These are phyloP conservation scores for Trichoderma sp. DNA, from an alignment of 2,329 filamentous ascomycete genomes.

Conservation along the genomic window DNA sequence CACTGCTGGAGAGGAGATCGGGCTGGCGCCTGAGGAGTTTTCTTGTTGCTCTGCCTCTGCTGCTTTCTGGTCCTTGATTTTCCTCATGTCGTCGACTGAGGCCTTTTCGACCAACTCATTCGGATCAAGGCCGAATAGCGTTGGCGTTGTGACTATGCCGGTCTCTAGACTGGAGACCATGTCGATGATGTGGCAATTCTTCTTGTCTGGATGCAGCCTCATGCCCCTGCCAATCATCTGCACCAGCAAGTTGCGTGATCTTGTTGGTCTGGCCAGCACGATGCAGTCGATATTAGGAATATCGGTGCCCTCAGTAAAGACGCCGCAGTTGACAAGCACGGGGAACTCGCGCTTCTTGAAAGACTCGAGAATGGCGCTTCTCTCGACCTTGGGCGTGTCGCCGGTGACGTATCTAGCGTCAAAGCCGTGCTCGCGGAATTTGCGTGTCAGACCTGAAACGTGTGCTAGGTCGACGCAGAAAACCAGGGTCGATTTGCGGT, in stretches of 20 bases:
- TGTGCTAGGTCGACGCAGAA: constrained; percentile 93
- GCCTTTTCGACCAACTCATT: constrained; percentile 69
- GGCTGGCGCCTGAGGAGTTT: constrained; percentile 8
- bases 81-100: constrained; percentile 59
- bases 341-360: constrained; percentile 78
- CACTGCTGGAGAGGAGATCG: constrained; percentile 44
- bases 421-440: constrained; percentile 73
- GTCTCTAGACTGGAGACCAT: constrained; percentile 84
- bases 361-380: constrained; percentile 67
- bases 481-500: constrained; percentile 79
- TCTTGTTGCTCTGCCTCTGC: constrained; percentile 34
- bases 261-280: constrained; percentile 80
- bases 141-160: constrained; percentile 86
- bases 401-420: constrained; percentile 87
- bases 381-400: constrained; percentile 66
- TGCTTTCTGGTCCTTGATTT: constrained; percentile 49
- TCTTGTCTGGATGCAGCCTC: constrained; percentile 75
- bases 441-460: constrained; percentile 68
- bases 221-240: constrained; percentile 98
- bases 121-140: constrained; percentile 88
- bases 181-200: constrained; percentile 91
- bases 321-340: constrained; percentile 88
- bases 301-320: constrained; percentile 96
- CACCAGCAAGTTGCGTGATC: constrained; percentile 86
- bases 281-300: constrained; percentile 97